These are phyloP conservation scores for Daldinia caldariorum DNA, from an alignment of 495 filamentous ascomycete genomes.

Conservation along the genomic window DNA sequence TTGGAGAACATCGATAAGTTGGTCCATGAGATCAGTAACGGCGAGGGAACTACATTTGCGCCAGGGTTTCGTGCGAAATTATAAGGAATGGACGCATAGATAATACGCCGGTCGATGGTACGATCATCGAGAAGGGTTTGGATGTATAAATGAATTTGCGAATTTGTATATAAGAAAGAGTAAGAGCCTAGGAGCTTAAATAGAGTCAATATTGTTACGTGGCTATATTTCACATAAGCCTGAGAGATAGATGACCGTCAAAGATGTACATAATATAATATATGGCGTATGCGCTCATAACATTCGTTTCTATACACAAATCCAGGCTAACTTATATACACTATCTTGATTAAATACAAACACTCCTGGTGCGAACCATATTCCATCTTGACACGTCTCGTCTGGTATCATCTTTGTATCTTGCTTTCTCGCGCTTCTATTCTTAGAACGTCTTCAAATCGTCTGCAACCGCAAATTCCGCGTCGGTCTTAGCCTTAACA, in stretches of 20 bases:
- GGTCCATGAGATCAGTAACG: conserved; percentile 69
- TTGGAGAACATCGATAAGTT: conserved; percentile 74
- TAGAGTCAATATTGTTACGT: neutral
- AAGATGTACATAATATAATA: too few species aligned
- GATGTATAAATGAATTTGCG: neutral
- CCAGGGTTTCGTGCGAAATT: conserved; percentile 61
- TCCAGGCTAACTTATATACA: conserved; percentile 27
- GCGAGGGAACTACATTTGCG: conserved; percentile 68
- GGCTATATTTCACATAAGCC: too few species aligned
- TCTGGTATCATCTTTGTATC: neutral
- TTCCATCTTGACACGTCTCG: neutral
- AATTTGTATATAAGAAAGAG: neutral
- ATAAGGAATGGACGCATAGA: conserved; percentile 44
- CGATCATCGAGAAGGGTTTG: neutral
- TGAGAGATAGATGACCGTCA: too few species aligned
- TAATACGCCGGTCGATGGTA: neutral
- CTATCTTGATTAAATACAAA: neutral
- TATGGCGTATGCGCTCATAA: conserved; percentile 2
- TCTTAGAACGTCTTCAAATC: conserved; percentile 58
- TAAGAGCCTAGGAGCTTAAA: neutral
- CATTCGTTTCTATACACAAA: neutral
- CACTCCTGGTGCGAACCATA: conserved; percentile 2
- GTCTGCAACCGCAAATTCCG: conserved; percentile 60
- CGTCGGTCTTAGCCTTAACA: conserved; percentile 64
- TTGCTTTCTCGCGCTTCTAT: conserved; percentile 27